Base-by-base conservation (phyloP, 345 rosid genomes). In the Reutealis trisperma region DNA sequence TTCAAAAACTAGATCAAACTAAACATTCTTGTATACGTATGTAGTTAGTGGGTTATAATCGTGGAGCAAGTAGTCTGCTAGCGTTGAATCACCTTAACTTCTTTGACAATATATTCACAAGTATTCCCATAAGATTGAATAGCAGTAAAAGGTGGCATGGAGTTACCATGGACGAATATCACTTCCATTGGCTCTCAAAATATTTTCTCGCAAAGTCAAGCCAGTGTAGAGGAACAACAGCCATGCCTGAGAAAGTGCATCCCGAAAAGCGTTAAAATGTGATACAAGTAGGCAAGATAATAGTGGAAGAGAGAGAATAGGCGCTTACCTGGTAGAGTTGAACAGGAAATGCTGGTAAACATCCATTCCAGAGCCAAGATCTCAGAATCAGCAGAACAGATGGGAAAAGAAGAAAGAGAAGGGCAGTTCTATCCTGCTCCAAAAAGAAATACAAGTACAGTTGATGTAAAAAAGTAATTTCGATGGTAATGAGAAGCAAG, bases 101-200 rank as follows among this genome's bases (percentile, higher is more conserved):
- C 0, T 5, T 15, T 49, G 4, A 71, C 51, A 52, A 34, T 24
- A 71, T 21, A 55, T 11, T 37, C 32, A 57, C 27, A 71, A 57
- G n/a, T 37, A 42, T n/a, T 37, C 49, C 30, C 49, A 55, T 22
- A 66, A 58, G 71, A 70, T 64, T 15, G 18, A 58, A 70, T 5
- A n/a, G 41, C 15, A 24, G 18, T 62, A 27, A 51, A 60, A 59
- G 66, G 63, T 30, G 41, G 6, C 8, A 5, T 5, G 73, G n/a
- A 71, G 79, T 80, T 89, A 96, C 99, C 98, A 96, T 68, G 98
- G 84, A 81, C 99, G 98, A 74, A 96, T 96, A 79, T 92, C 99
- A 55, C 99, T 96, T 79, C 99, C 99, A 83, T 96, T 96, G 59
- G 90, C 97, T 87, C 97, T 87, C 77, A 96, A 82, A 76, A 94